Percentiles rank a stretch among this genome's conserved stretches.
These are phyloP conservation scores for Podaxis sp. DNA, from an alignment of 768 basidiomycete genomes.

Conservation along the genomic window DNA sequence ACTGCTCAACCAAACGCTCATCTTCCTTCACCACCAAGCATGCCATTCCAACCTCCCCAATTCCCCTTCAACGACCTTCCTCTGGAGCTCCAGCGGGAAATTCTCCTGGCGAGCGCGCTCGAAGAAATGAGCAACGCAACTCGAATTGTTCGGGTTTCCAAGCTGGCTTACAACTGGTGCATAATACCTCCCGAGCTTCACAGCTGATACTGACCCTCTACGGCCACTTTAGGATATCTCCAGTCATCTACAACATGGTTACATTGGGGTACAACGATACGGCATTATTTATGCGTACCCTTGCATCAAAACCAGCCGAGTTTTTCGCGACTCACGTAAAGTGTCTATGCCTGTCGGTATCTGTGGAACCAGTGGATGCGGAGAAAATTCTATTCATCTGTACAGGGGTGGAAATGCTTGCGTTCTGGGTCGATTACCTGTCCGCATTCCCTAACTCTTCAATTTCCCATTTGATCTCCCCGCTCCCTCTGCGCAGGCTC, in stretches of 20 bases:
- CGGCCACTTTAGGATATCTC: slow-evolving; percentile 32
- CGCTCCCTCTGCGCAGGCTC: slow-evolving; percentile 29
- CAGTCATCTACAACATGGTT: slow-evolving; percentile 37
- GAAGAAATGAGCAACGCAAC: slow-evolving; percentile 25
- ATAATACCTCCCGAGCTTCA: background rate
- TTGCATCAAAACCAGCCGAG: slow-evolving; percentile 28
- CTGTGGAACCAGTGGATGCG: slow-evolving; percentile 27
- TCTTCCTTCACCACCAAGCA: slow-evolving; percentile 20
- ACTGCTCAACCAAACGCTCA: slow-evolving; percentile 23
- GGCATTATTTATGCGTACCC: slow-evolving; percentile 33
- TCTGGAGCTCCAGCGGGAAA: slow-evolving; percentile 37
- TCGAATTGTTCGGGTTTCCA: slow-evolving; percentile 34
- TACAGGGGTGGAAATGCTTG: slow-evolving; percentile 34
- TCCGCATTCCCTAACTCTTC: slow-evolving; percentile 17
- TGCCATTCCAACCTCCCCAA: slow-evolving; percentile 15
- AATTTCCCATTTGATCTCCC: slow-evolving; percentile 24
- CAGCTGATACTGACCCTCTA: slow-evolving; percentile 3
- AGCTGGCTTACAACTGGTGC: slow-evolving; percentile 32
- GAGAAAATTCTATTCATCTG: slow-evolving; percentile 33
- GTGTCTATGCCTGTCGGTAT: slow-evolving; percentile 35
- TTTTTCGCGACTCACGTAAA: slow-evolving; percentile 38
- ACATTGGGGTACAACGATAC: slow-evolving; percentile 31
- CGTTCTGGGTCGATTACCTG: slow-evolving; percentile 36
- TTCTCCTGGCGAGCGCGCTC: slow-evolving; percentile 33
- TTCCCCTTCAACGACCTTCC: slow-evolving; percentile 34